phyloP scores from a whole-genome alignment of 2,329 filamentous ascomycete genomes.

The Cytospora leucostoma region DNA sequence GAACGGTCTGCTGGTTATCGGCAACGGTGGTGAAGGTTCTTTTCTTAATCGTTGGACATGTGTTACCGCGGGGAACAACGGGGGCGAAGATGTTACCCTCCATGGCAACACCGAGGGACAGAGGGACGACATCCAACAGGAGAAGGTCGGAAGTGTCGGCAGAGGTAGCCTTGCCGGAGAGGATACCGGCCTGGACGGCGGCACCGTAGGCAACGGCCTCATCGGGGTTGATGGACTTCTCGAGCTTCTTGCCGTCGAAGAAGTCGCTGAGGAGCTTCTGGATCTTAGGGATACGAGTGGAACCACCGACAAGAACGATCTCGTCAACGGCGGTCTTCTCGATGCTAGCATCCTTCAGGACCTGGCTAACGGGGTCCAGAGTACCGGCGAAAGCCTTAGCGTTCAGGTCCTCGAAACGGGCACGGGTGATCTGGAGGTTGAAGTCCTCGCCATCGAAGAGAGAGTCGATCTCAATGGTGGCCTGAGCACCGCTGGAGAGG shows the following conservation, averaged over 20 bases:
- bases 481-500: constrained; percentile 94
- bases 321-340: constrained; percentile 94
- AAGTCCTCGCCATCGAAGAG: constrained; percentile 98
- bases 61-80: constrained; percentile 81
- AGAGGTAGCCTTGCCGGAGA: constrained; percentile 95
- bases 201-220: constrained; percentile 99
- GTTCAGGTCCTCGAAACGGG: constrained; percentile 98
- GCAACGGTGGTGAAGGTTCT: constrained; percentile 89
- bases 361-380: constrained; percentile 92
- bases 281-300: constrained; percentile 97
- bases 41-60: too few relatives aligned
- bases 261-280: constrained; percentile 99
- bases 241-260: constrained; percentile 99
- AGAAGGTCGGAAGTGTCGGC: constrained; percentile 93
- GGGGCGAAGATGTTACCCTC: constrained; percentile 97
- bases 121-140: constrained; percentile 91
- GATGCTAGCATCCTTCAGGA: constrained; percentile 86
- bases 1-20: constrained; percentile 76
- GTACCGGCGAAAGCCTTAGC: constrained; percentile 92
- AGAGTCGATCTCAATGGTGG: constrained; percentile 97
- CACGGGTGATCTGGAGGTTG: constrained; percentile 95
- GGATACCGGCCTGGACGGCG: constrained; percentile 96
- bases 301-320: constrained; percentile 98
- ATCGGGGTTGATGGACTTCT: constrained; percentile 99
- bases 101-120: constrained; percentile 98